phyloP scores from a whole-genome alignment of 352 stramenopile genomes.

The Pilasporangium apinafurcum region DNA sequence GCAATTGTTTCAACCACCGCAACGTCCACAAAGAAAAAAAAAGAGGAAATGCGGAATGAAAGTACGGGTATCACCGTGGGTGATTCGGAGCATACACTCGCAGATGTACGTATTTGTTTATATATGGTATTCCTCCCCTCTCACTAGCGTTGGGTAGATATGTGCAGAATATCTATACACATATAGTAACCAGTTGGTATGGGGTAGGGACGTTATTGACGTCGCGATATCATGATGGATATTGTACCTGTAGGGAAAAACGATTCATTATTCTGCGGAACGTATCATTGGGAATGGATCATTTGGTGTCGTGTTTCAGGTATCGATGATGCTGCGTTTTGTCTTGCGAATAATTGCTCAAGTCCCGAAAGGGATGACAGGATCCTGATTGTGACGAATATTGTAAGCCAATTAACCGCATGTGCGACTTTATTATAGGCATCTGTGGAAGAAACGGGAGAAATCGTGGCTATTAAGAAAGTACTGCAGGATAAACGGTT shows the following conservation, averaged over 20 bases:
- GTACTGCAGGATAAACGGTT: conserved; percentile 99
- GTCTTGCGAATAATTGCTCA: not conserved
- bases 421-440: conserved; percentile 43
- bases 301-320: conserved; percentile 99
- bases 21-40: conserved; percentile 50
- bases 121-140: not conserved
- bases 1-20: conserved; percentile 30
- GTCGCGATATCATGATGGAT: conserved; percentile 1
- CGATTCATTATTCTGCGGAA: conserved; percentile 95
- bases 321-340: conserved; percentile 4
- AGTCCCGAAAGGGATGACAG: too few species aligned
- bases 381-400: too few species aligned
- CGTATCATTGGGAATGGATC: conserved; percentile 99
- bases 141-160: too few species aligned
- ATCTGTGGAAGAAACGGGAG: conserved; percentile 93
- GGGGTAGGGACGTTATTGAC: not conserved
- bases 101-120: conserved; percentile 43
- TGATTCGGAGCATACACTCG: conserved; percentile 74
- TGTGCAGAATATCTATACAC: too few species aligned
- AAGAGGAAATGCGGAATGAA: conserved; percentile 79
- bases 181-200: too few species aligned
- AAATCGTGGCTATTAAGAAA: conserved; percentile 99
- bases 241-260: conserved; percentile 58
- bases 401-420: too few species aligned
- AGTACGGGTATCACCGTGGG: conserved; percentile 79